Evolutionary conservation across 148 eudicot genomes (phyloP), one percentile per base, ranked within the genome.

Genomic region (Gaultheria prostrata): DNA sequence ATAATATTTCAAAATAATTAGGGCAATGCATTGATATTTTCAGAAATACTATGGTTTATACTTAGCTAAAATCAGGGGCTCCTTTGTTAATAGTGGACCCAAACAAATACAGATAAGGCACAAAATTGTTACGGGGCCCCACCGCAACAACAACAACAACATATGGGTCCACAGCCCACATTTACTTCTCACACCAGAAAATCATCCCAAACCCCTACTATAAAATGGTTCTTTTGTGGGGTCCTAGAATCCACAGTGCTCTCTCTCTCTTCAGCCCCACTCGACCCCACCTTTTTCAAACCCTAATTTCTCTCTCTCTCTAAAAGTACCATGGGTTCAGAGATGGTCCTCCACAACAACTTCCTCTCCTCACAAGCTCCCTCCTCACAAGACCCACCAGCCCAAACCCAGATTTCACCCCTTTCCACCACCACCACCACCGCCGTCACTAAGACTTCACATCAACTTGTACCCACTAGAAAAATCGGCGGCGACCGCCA

Each of bases 401-500:
- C 51, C 84, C 84, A 51, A 1, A 17, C 32, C 75, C 70, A 43
- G 1, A 17, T 14, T 18, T 3, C 43, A 39, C 17, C 6, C 12
- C 0, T 67, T 1, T 14, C 43, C 46, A 1, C 79, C 39, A 12
- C 21, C 13, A 0, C 28, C 59, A 5, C 85, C 35, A 2, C 4
- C 71, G 32, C 6, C 32, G 15, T n/a, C 10, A 9, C 50, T 0
- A 26, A 80, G 20, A 28, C 8, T 21, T 45, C 17, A 20, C 76
- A 32, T 21, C 78, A 82, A 8, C 73, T 82, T 35, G 51, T n/a
- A 1, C 32, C 77, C 7, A 17, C 49, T 1, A 54, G 78, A n/a
- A 82, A 35, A 53, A 75, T 0, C 14, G 72, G 72, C 14, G 56
- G 78, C 14, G 89, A 85, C 73, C 89, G 89, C 3, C 89, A 88